Evolutionary conservation across 768 basidiomycete species (phyloP), one percentile per base, ranked within the genome.

Genomic region (Multifurca ochricompacta): DNA sequence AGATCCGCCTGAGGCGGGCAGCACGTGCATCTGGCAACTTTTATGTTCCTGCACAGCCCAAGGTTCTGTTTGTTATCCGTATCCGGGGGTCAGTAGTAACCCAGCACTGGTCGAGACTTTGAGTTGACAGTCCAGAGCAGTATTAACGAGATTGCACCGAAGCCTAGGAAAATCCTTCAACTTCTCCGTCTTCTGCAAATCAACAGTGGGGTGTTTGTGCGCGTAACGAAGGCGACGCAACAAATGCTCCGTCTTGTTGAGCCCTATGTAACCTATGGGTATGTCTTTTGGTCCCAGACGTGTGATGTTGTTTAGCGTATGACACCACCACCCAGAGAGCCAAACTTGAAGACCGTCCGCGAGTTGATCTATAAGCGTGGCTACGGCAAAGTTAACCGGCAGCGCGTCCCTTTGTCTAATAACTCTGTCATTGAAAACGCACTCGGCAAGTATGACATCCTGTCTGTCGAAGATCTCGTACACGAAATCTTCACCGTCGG

Each of bases 71-170:
- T 63, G 95, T 99, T 63, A 74, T 99, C 66, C 86, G 96, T 74
- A 92, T 98, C 69, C 87, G 91, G 70, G 95, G 92, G 91, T 94
- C 66, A 69, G 89, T 79, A 13, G 8, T 25, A 19, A 42, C 19
- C 59, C 14, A 35, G 44, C 34, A 14, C 21, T 23, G 36, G 34
- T 45, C 47, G 66, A 32, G 66, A 45, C 14, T 35, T 31, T 28
- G n/a, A 36, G 16, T 46, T 55, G 42, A 59, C 43, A 28, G 27
- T 31, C n/a, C 25, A 13, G 5, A 50, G 9, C 62, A 93, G 96
- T 95, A 93, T 99, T 79, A 98, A 97, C 73, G 91, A 98, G 70
- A 96, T 99, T 68, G 92, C 96, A 52, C 96, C 96, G 56, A 99
- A 99, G 76, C 96, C 96, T 67, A 87, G 93, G 69, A 99, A 99